Percentiles rank a stretch among this genome's conserved stretches.
phyloP scores from a whole-genome alignment of 2,329 filamentous ascomycete genomes.

The Penicillium sp. region DNA sequence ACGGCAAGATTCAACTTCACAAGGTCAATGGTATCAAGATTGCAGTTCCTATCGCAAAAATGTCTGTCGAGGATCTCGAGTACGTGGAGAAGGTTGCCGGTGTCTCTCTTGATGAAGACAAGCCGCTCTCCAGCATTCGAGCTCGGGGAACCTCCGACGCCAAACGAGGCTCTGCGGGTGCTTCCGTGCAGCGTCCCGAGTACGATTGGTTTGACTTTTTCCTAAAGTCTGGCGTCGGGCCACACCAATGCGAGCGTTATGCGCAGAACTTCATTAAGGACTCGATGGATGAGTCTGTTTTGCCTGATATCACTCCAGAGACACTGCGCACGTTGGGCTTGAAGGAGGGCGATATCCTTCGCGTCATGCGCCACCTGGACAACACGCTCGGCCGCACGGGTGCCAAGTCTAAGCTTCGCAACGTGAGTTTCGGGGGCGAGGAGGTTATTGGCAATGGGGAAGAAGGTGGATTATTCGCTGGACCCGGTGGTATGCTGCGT shows the following conservation, averaged over 20 bases:
- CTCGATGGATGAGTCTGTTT: slow-evolving; percentile 91
- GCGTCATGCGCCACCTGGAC: slow-evolving; percentile 89
- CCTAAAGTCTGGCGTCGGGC: slow-evolving; percentile 85
- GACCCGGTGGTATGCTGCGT: slow-evolving; percentile 83
- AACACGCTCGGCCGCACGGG: slow-evolving; percentile 71
- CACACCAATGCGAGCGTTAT: slow-evolving; percentile 92
- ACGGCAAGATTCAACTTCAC: slow-evolving; percentile 96
- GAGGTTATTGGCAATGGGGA: slow-evolving; percentile 63
- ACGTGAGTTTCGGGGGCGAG: slow-evolving; percentile 57
- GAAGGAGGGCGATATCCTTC: slow-evolving; percentile 93
- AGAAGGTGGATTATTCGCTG: slow-evolving; percentile 81
- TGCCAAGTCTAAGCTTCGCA: slow-evolving; percentile 58
- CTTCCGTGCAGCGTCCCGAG: slow-evolving; percentile 54
- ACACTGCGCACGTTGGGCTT: slow-evolving; percentile 86
- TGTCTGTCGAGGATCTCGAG: slow-evolving; percentile 93
- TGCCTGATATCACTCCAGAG: slow-evolving; percentile 84
- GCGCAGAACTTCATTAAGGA: slow-evolving; percentile 85
- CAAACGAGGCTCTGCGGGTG: slow-evolving; percentile 46
- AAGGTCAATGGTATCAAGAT: slow-evolving; percentile 99
- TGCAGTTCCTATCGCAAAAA: slow-evolving; percentile 90
- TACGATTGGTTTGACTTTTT: slow-evolving; percentile 99
- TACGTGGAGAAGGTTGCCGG: slow-evolving; percentile 91
- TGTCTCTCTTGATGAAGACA: slow-evolving; percentile 86
- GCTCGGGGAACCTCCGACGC: slow-evolving; percentile 36
- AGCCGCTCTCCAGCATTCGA: slow-evolving; percentile 81